Evolutionary conservation across 768 basidiomycete species (phyloP).

Genomic region (Clitopilus passeckerianus): DNA sequence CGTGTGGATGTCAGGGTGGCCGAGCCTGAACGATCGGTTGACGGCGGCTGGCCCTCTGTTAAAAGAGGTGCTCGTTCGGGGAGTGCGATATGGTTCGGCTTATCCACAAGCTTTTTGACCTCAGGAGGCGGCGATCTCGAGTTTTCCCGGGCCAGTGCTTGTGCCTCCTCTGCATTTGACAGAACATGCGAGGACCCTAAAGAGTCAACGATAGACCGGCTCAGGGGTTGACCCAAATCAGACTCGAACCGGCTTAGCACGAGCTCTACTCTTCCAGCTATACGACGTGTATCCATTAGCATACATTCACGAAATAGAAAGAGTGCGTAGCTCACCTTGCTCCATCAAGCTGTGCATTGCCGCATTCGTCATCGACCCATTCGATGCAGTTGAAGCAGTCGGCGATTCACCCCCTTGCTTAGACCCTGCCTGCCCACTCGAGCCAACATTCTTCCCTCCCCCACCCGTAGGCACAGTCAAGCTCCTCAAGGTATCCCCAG

Average conservation of each 20-base stretch:
- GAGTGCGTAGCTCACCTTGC: constrained; percentile 18
- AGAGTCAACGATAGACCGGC: background rate
- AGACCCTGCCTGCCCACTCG: no score
- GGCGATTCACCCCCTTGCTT: no score
- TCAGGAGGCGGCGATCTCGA: background rate
- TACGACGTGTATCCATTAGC: background rate
- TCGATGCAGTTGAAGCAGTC: background rate
- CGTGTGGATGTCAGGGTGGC: background rate
- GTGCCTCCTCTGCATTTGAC: background rate
- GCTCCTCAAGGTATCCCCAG: no score
- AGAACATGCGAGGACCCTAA: background rate
- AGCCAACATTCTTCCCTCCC: no score
- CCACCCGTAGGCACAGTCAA: no score
- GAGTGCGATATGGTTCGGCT: background rate
- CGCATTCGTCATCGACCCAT: constrained; percentile 23
- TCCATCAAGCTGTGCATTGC: constrained; percentile 68
- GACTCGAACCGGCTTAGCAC: constrained; percentile 35
- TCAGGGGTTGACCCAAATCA: constrained; percentile 4
- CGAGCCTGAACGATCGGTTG: background rate
- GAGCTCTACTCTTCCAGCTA: constrained; percentile 54
- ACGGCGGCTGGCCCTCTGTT: background rate
- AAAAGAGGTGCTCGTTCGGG: background rate
- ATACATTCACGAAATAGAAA: background rate
- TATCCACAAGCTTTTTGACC: background rate
- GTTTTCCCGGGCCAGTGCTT: constrained; percentile 2